These are phyloP conservation scores for Entrophospora sp. DNA, from an alignment of 192 early-diverging fungal species.

Conservation along the genomic window DNA sequence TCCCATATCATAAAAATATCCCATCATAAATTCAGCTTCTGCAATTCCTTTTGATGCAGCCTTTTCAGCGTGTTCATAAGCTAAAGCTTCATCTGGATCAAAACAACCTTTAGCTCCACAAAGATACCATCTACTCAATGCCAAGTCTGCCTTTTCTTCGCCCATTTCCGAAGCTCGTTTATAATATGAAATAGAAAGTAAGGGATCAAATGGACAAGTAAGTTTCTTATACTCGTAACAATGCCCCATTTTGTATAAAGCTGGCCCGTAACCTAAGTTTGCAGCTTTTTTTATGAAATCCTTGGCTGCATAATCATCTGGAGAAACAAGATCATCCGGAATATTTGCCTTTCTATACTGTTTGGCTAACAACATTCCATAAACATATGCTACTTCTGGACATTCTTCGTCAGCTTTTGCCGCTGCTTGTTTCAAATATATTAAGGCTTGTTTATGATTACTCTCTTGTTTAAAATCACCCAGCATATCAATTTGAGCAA, in stretches of 20 bases:
- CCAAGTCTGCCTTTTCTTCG: conserved; percentile 77
- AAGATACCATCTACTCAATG: conserved; percentile 77
- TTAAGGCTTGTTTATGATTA: conserved; percentile 71
- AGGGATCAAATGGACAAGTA: conserved; percentile 56
- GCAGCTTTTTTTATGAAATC: conserved; percentile 69
- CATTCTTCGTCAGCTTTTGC: conserved; percentile 58
- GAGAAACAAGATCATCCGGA: conserved; percentile 49
- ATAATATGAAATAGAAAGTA: conserved; percentile 67
- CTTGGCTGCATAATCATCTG: conserved; percentile 67
- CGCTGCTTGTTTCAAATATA: conserved; percentile 73
- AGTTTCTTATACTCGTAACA: conserved; percentile 73
- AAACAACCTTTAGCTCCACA: conserved; percentile 62
- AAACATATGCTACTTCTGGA: conserved; percentile 66
- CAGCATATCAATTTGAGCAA: conserved; percentile 66
- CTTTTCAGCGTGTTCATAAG: conserved; percentile 72
- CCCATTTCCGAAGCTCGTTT: conserved; percentile 69
- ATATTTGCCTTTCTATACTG: conserved; percentile 54
- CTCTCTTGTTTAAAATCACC: conserved; percentile 60
- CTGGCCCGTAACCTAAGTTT: conserved; percentile 57
- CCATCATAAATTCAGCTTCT: conserved; percentile 83
- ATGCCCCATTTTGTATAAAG: conserved; percentile 72
- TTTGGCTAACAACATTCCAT: conserved; percentile 71
- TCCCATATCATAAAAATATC: conserved; percentile 81
- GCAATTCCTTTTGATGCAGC: conserved; percentile 71
- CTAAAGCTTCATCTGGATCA: conserved; percentile 57